Evolutionary conservation across 1,284 basidiomycete genomes (phyloP).

Genomic region (Ceratobasidium papillatum): DNA sequence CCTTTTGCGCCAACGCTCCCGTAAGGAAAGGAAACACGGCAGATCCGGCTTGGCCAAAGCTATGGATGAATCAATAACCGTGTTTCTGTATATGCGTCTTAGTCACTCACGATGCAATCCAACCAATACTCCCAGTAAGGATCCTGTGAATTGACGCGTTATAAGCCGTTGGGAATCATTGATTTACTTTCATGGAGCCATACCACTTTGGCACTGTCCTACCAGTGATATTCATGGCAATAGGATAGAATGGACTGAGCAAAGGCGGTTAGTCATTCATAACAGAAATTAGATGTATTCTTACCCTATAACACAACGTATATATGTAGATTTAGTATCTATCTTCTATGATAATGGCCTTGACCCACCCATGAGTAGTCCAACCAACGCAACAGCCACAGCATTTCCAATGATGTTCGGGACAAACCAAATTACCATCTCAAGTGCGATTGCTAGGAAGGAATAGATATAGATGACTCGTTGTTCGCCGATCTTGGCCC

Average conservation of each 20-base stretch:
- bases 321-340: not conserved
- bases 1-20: slow-evolving; percentile 37
- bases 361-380: slow-evolving; percentile 49
- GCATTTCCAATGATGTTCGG: slow-evolving; percentile 46
- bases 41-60: slow-evolving; percentile 48
- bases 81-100: not conserved
- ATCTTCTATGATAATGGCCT: not conserved
- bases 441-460: slow-evolving; percentile 43
- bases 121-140: slow-evolving; percentile 47
- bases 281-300: not conserved
- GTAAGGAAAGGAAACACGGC: slow-evolving; percentile 49
- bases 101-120: slow-evolving; percentile 46
- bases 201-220: slow-evolving; percentile 47
- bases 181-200: not conserved
- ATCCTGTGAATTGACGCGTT: slow-evolving; percentile 42
- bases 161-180: not conserved
- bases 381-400: slow-evolving; percentile 47
- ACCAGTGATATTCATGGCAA: slow-evolving; percentile 47
- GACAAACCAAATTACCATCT: not conserved
- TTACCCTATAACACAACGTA: not conserved
- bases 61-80: not conserved
- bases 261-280: not conserved
- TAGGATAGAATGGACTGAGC: slow-evolving; percentile 47
- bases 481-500: slow-evolving; percentile 21
- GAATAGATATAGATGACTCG: slow-evolving; percentile 47